These are phyloP conservation scores for Coprinellus micaceus DNA, from an alignment of 768 basidiomycete genomes.

Conservation along the genomic window DNA sequence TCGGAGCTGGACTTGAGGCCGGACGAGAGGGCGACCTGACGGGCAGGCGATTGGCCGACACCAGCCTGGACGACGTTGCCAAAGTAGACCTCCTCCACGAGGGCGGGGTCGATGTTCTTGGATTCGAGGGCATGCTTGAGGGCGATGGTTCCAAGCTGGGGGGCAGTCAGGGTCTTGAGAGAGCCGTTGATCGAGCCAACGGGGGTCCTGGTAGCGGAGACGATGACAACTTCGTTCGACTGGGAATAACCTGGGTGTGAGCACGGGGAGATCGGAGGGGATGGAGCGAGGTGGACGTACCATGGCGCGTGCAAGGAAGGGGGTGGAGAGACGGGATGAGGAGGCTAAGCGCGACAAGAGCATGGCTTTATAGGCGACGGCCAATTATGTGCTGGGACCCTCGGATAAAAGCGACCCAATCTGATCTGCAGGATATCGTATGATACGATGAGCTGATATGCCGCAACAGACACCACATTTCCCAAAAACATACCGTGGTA, in stretches of 20 bases:
- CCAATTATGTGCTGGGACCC: constrained; percentile 14
- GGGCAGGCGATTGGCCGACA: constrained; percentile 96
- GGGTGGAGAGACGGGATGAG: constrained; percentile 35
- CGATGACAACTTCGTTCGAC: constrained; percentile 87
- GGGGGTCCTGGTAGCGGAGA: constrained; percentile 90
- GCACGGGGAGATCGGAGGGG: constrained; percentile 5
- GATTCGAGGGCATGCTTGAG: constrained; percentile 87
- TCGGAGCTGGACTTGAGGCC: constrained; percentile 84
- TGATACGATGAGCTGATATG: constrained; percentile 27
- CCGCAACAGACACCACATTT: constrained; percentile 6
- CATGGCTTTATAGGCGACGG: constrained; percentile 35
- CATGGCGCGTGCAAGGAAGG: constrained; percentile 49
- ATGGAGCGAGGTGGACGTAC: constrained; percentile 29
- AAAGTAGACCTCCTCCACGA: constrained; percentile 94
- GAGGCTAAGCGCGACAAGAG: constrained; percentile 40
- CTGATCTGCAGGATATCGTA: constrained; percentile 32
- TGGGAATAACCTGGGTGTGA: constrained; percentile 14
- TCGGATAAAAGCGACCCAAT: constrained; percentile 25
- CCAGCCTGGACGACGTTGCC: constrained; percentile 98
- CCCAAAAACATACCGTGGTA: not conserved
- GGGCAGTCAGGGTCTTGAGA: constrained; percentile 84
- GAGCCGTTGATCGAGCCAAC: constrained; percentile 89
- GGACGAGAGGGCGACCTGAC: constrained; percentile 91
- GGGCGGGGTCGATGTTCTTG: constrained; percentile 72
- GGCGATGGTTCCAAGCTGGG: constrained; percentile 84